Evolutionary conservation across 306 rosid genomes (phyloP).

Genomic region (Trifolium subterraneum): DNA sequence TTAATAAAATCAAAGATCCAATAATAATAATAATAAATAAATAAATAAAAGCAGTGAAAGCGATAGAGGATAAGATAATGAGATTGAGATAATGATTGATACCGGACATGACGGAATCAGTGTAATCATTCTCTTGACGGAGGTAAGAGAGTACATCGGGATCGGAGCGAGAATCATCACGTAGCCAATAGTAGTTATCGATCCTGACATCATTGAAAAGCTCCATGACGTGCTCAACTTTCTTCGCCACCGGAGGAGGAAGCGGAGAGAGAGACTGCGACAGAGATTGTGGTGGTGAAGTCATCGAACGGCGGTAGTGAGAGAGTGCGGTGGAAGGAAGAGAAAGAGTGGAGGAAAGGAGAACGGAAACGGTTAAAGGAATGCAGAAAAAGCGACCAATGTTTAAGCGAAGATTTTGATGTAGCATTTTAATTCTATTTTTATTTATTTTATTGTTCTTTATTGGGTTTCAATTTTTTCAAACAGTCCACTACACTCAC

Average conservation of each 20-base stretch:
- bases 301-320: conserved; percentile 41
- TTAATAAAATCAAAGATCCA: not conserved
- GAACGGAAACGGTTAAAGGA: conserved; percentile 39
- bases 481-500: not conserved
- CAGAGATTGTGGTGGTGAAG: not conserved
- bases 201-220: conserved; percentile 76
- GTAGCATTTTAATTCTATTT: conserved; percentile 19
- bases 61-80: conserved; percentile 10
- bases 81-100: not conserved
- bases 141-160: conserved; percentile 71
- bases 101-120: conserved; percentile 75
- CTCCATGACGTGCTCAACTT: conserved; percentile 76
- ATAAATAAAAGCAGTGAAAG: conserved; percentile 4
- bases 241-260: conserved; percentile 85
- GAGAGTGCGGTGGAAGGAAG: conserved; percentile 34
- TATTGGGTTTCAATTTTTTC: not conserved
- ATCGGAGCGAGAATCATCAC: conserved; percentile 80
- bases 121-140: conserved; percentile 67
- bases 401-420: conserved; percentile 28
- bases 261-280: conserved; percentile 36
- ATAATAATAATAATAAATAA: not conserved
- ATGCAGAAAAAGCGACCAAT: conserved; percentile 38
- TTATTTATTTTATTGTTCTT: not conserved
- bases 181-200: conserved; percentile 89
- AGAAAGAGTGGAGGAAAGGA: conserved; percentile 39